Conservation (phyloP, 805 yeast genomes). For the Starmerella potacharoeniae region DNA sequence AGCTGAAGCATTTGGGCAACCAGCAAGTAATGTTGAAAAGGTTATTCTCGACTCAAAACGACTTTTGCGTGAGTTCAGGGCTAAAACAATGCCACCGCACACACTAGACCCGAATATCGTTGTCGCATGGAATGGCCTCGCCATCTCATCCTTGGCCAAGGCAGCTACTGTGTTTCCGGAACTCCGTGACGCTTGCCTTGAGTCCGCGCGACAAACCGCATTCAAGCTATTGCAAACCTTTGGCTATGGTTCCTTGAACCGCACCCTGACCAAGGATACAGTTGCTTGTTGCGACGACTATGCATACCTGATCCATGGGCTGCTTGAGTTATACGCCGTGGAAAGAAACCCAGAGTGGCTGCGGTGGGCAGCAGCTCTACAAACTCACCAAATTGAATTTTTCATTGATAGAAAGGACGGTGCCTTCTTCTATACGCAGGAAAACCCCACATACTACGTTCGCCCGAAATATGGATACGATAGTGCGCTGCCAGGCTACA, state of each 20-base stretch:
- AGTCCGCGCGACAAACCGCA: not conserved
- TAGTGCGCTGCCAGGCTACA: slow-evolving; percentile 31
- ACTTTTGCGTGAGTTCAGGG: slow-evolving; percentile 23
- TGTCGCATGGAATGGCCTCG: slow-evolving; percentile 12
- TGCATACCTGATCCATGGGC: slow-evolving; percentile 29
- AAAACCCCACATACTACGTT: slow-evolving; percentile 24
- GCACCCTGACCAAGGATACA: not conserved
- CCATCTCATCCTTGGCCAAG: slow-evolving; percentile 29
- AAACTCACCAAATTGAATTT: slow-evolving; percentile 25
- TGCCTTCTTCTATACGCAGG: slow-evolving; percentile 26
- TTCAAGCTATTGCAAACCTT: not conserved
- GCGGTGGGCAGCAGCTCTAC: slow-evolving; percentile 27
- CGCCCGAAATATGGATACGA: slow-evolving; percentile 32
- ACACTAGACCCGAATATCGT: not conserved
- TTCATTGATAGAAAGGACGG: slow-evolving; percentile 29
- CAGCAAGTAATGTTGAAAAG: slow-evolving; percentile 17
- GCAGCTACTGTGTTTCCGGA: slow-evolving; percentile 3
- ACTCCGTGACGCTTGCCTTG: not conserved
- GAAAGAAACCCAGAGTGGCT: slow-evolving; percentile 24
- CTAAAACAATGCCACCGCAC: slow-evolving; percentile 23
- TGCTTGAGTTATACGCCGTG: slow-evolving; percentile 30
- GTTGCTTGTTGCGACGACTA: slow-evolving; percentile 28
- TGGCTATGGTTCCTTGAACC: not conserved
- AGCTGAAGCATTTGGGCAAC: slow-evolving; percentile 28
- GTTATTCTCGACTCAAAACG: slow-evolving; percentile 23